Evolutionary conservation across 805 yeast species (phyloP), one percentile per base, ranked within the genome.

Genomic region (Nakazawaea wyomingensis): DNA sequence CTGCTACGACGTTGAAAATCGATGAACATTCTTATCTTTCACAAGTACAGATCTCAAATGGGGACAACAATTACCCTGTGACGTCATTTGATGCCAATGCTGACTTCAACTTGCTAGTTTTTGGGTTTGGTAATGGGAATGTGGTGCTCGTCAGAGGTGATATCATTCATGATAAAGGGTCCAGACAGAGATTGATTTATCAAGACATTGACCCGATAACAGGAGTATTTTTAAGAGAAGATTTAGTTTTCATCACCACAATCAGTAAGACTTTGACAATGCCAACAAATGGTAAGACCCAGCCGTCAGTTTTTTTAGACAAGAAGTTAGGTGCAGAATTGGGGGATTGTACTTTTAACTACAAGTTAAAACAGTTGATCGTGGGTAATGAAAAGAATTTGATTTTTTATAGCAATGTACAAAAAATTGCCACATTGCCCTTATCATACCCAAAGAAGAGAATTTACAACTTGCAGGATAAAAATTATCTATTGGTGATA

Each of bases 111-210:
- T 75, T 85, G 27, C 59, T 84, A 5, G 90, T 85, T 0, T 64
- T 86, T 36, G 96, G 96, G 0, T 86, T 79, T 53, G 82, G 90
- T 11, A 83, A 89, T 59, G 99, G 99, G 2, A 71, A 79, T 17
- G 88, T 90, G 2, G 66, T 90, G 2, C 64, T 90, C 5, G 76
- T 90, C 0, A 66, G 98, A 48, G 99, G 99, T 7, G 98, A 93
- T 59, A 60, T 93, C 26, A 51, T 87, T 5, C 78, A 89, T 52
- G 99, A 93, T 56, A 68, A 96, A 46, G 98, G 98, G 0, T 80
- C 96, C 8, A 76, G 93, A 50, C 98, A 91, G 54, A 68, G 97
- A 22, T 59, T 83, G 0, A 80, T 90, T 1, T 86, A 80, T 56
- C 86, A 83, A 46, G 76, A 81, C 40, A 64, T 71, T 2, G 93